phyloP scores from a whole-genome alignment of 352 stramenopile species.

The Phytophthora kernoviae region DNA sequence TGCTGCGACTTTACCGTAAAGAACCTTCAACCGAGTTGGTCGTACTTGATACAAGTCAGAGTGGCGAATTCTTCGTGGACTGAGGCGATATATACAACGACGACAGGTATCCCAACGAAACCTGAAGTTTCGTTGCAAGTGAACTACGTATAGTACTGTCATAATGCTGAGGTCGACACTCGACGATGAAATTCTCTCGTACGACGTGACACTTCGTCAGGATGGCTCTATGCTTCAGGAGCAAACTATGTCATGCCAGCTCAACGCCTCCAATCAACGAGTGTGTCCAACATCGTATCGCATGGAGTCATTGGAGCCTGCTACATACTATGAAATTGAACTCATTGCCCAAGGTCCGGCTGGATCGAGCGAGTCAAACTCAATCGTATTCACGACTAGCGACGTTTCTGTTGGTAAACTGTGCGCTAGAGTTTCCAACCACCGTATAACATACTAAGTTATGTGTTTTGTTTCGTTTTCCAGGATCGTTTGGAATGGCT shows the following conservation, averaged over 20 bases:
- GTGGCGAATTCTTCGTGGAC: constrained; percentile 34
- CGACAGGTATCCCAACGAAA: constrained; percentile 31
- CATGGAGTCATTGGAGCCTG: constrained; percentile 13
- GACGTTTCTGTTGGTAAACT: constrained; percentile 18
- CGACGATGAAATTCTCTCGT: constrained; percentile 48
- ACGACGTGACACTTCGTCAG: constrained; percentile 26
- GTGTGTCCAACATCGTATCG: constrained; percentile 22
- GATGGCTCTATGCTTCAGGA: not conserved
- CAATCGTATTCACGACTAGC: constrained; percentile 23
- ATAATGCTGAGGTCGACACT: constrained; percentile 20
- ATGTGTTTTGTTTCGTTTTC: not conserved
- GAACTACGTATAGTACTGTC: constrained; percentile 50
- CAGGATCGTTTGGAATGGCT: constrained; percentile 27
- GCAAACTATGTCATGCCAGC: constrained; percentile 8
- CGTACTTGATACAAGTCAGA: constrained; percentile 40
- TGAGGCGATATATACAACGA: constrained; percentile 32
- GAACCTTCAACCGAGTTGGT: constrained; percentile 19
- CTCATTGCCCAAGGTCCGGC: constrained; percentile 34
- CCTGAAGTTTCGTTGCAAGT: constrained; percentile 19
- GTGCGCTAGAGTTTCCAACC: not conserved
- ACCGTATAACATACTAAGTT: not conserved
- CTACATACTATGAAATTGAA: constrained; percentile 33
- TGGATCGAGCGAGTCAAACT: constrained; percentile 22
- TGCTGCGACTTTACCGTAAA: constrained; percentile 52
- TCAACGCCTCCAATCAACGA: not conserved